These are phyloP conservation scores for Ascochyta fabae DNA, from an alignment of 2,329 filamentous ascomycete genomes.

Conservation along the genomic window DNA sequence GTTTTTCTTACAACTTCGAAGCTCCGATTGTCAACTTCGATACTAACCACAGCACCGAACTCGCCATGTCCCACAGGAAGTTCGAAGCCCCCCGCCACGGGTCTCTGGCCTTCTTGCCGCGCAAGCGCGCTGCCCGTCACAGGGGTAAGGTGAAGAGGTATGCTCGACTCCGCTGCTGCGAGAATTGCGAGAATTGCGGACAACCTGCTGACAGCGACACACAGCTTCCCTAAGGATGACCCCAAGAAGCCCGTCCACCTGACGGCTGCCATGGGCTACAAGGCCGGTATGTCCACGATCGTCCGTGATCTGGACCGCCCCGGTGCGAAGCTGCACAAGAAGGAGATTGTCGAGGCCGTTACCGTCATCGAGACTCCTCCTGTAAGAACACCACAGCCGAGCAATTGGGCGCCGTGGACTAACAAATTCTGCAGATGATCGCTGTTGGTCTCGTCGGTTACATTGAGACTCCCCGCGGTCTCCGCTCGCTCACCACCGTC, in stretches of 20 bases:
- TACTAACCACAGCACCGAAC: constrained; percentile 48
- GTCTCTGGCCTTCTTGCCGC: constrained; percentile 64
- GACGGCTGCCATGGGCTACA: constrained; percentile 98
- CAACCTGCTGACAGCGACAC: constrained; percentile 32
- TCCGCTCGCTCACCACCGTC: constrained; percentile 98
- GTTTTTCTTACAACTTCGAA: constrained; percentile 9
- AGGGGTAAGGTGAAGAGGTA: constrained; percentile 98
- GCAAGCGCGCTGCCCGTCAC: constrained; percentile 91
- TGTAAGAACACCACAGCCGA: constrained; percentile 78
- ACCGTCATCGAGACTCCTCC: constrained; percentile 53
- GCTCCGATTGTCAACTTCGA: constrained; percentile 25
- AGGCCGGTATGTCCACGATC: constrained; percentile 99
- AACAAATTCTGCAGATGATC: constrained; percentile 77
- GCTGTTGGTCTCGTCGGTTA: constrained; percentile 99
- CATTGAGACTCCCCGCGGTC: constrained; percentile 99
- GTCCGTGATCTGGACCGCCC: constrained; percentile 99
- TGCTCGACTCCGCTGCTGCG: constrained; percentile 54
- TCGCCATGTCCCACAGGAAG: constrained; percentile 66
- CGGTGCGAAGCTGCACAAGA: constrained; percentile 99
- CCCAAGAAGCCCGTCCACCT: constrained; percentile 99
- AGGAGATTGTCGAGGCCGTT: constrained; percentile 54
- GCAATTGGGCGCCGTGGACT: constrained; percentile 50
- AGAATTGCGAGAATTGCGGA: constrained; percentile 22
- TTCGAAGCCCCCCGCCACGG: constrained; percentile 94
- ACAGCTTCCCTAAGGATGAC: constrained; percentile 99